These are phyloP conservation scores for Mayamaea pseudoterrestris DNA, from an alignment of 108 stramenopile genomes.

Conservation along the genomic window DNA sequence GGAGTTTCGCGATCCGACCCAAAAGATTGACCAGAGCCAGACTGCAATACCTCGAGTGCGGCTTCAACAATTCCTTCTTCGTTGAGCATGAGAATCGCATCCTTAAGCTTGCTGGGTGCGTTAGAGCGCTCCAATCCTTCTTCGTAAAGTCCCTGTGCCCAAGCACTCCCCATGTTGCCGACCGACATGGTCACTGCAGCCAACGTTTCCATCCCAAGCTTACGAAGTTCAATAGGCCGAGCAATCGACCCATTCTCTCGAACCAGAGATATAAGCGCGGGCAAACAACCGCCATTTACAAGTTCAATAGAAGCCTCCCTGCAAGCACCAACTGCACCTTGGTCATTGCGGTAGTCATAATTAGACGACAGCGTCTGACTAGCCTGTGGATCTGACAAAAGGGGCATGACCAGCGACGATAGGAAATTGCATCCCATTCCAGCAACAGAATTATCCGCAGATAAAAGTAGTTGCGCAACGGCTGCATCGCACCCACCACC, in stretches of 20 bases:
- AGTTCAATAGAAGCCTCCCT: conserved; percentile 56
- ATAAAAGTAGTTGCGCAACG: conserved; percentile 57
- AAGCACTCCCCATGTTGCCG: conserved; percentile 35
- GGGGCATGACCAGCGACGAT: conserved; percentile 42
- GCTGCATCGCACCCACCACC: conserved; percentile 57
- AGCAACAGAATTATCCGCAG: conserved; percentile 64
- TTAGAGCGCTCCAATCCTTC: conserved; percentile 22
- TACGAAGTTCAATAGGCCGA: conserved; percentile 34
- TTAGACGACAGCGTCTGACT: conserved; percentile 14
- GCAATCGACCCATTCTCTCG: conserved; percentile 18
- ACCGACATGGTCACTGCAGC: conserved; percentile 33
- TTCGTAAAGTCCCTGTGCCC: conserved; percentile 30
- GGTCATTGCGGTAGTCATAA: conserved; percentile 29
- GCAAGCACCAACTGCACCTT: conserved; percentile 32
- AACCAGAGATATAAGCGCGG: conserved; percentile 30
- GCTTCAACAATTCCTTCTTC: conserved; percentile 29
- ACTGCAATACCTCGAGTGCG: conserved; percentile 24
- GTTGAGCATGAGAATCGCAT: conserved; percentile 26
- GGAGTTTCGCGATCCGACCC: conserved; percentile 42
- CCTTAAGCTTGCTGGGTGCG: conserved; percentile 19
- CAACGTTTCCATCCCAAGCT: conserved; percentile 39
- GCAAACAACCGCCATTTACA: conserved; percentile 44
- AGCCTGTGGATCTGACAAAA: conserved; percentile 39
- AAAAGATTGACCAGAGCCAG: conserved; percentile 38
- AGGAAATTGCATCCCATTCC: conserved; percentile 60